phyloP scores from a whole-genome alignment of 495 filamentous ascomycete genomes.

The Clohesyomyces aquaticus region DNA sequence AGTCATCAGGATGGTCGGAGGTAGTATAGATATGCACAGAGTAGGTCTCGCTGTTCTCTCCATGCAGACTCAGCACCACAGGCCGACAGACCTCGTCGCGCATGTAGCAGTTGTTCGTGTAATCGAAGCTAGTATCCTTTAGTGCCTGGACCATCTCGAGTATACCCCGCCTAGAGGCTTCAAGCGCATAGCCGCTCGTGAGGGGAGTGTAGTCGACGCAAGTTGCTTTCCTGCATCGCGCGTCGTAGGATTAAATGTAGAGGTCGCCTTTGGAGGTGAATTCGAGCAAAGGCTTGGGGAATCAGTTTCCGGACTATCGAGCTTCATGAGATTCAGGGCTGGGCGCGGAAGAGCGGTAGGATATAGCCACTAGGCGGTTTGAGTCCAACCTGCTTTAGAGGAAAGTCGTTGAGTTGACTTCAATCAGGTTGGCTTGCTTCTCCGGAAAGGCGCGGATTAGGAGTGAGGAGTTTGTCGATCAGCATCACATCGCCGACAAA shows the following conservation, averaged over 20 bases:
- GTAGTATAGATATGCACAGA: constrained; percentile 32
- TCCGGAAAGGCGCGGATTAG: constrained; percentile 41
- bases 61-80: constrained; percentile 38
- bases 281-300: constrained; percentile 46
- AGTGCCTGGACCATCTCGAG: constrained; percentile 47
- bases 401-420: background rate
- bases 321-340: constrained; percentile 50
- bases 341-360: constrained; percentile 45
- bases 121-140: constrained; percentile 34
- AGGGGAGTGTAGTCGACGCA: constrained; percentile 47
- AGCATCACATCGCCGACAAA: constrained; percentile 54
- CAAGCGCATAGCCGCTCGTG: constrained; percentile 52
- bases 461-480: constrained; percentile 51
- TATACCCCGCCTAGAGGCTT: constrained; percentile 47
- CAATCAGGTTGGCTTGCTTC: constrained; percentile 19
- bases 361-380: constrained; percentile 46
- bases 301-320: constrained; percentile 52
- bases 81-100: constrained; percentile 43
- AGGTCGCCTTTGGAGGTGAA: too few relatives aligned
- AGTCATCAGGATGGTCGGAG: constrained; percentile 37
- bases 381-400: background rate
- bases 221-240: constrained; percentile 43
- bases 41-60: constrained; percentile 4
- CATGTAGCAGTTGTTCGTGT: constrained; percentile 45
- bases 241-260: constrained; percentile 51